Evolutionary conservation across 164 flowering plant genomes (phyloP).

Genomic region (Dillenia turbinata): DNA sequence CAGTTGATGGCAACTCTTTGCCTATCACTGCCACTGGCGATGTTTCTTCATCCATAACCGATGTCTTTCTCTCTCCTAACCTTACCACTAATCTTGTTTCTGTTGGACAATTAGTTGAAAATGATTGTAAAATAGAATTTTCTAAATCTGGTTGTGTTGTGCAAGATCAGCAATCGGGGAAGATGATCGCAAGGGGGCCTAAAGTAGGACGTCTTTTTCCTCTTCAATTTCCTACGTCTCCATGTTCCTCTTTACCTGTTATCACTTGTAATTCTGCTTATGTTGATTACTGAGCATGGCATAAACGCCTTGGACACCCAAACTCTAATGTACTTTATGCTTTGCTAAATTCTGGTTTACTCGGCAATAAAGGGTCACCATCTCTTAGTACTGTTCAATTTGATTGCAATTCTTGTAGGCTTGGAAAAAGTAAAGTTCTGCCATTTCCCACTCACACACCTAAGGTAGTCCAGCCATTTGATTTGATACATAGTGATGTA

Average conservation of each 20-base stretch:
- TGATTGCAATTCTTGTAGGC: slow-evolving; percentile 2
- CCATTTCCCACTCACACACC: background rate
- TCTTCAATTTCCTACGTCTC: background rate
- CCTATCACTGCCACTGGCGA: slow-evolving; percentile 1
- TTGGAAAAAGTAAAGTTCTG: slow-evolving; percentile 7
- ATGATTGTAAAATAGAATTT: slow-evolving; percentile 1
- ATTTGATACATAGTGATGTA: slow-evolving; percentile 8
- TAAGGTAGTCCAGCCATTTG: background rate
- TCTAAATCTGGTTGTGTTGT: slow-evolving; percentile 2
- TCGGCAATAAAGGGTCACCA: background rate
- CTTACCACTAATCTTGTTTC: background rate
- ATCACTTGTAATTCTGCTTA: background rate
- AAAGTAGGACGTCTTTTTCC: background rate
- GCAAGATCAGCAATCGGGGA: background rate
- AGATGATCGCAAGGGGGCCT: slow-evolving; percentile 7
- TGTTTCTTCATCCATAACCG: background rate
- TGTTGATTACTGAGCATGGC: background rate
- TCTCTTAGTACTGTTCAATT: background rate
- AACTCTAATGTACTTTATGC: background rate
- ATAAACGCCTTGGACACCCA: background rate
- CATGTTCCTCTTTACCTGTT: background rate
- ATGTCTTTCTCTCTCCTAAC: background rate
- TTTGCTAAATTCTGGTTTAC: slow-evolving; percentile 2
- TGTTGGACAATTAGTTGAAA: slow-evolving; percentile 1
- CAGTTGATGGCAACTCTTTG: background rate